Conservation (phyloP, 306 rosid genomes). For the Trifolium dubium region DNA sequence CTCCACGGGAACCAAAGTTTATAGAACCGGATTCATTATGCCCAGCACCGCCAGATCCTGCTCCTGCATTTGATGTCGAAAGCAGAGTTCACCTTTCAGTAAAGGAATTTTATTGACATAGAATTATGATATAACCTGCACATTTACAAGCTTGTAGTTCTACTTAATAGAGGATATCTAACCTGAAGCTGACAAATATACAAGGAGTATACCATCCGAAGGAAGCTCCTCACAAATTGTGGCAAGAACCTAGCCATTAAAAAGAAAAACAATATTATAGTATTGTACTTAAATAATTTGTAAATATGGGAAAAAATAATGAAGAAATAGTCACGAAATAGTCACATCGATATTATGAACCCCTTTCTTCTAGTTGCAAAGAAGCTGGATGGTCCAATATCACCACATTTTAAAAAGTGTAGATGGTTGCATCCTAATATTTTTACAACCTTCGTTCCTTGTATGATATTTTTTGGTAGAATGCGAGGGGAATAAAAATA, state of each 20-base stretch:
- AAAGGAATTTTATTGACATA: slow-evolving; percentile 41
- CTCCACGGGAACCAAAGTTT: slow-evolving; percentile 69
- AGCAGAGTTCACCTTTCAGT: slow-evolving; percentile 44
- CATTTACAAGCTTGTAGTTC: slow-evolving; percentile 3
- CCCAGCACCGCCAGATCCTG: slow-evolving; percentile 54
- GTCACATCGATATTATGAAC: background rate
- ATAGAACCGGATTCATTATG: slow-evolving; percentile 60
- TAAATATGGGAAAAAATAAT: slow-evolving; percentile 20
- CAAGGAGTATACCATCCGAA: slow-evolving; percentile 80
- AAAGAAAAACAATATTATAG: slow-evolving; percentile 20
- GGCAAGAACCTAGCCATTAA: slow-evolving; percentile 79
- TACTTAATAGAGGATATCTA: slow-evolving; percentile 36
- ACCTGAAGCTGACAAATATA: slow-evolving; percentile 97
- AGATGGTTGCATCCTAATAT: background rate
- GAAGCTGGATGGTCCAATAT: slow-evolving; percentile 15
- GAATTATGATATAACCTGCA: slow-evolving; percentile 13
- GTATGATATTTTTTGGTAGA: background rate
- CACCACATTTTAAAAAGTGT: slow-evolving; percentile 1
- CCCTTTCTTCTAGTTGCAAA: slow-evolving; percentile 32
- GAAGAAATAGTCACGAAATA: slow-evolving; percentile 23
- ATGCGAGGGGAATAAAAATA: background rate
- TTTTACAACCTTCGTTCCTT: background rate
- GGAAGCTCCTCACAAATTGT: slow-evolving; percentile 98
- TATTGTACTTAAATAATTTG: slow-evolving; percentile 7
- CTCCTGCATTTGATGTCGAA: slow-evolving; percentile 46